Percentiles rank a stretch among this genome's conserved stretches.
phyloP scores from a whole-genome alignment of 352 stramenopile species.

The Peronospora destructor region DNA sequence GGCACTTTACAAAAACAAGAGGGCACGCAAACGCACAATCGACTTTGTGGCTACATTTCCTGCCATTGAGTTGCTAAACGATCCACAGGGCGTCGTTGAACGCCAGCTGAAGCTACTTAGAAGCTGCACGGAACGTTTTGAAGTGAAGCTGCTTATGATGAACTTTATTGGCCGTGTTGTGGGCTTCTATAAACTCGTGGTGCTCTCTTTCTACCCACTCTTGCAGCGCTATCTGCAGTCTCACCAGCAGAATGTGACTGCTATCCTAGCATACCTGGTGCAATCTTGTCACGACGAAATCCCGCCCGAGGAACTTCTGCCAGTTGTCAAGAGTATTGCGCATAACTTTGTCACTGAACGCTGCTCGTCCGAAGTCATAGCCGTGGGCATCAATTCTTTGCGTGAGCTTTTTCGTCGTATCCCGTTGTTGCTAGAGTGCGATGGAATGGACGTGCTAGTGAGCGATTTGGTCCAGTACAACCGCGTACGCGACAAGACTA shows the following conservation, averaged over 20 bases:
- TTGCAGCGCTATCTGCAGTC: conserved; percentile 90
- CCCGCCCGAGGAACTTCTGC: conserved; percentile 93
- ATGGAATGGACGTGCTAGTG: conserved; percentile 86
- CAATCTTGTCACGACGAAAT: conserved; percentile 97
- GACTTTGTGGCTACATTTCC: conserved; percentile 87
- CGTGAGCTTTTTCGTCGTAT: conserved; percentile 92
- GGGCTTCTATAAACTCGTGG: conserved; percentile 95
- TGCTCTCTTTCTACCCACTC: conserved; percentile 95
- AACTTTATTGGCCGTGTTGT: conserved; percentile 96
- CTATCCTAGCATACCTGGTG: conserved; percentile 95
- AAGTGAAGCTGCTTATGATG: conserved; percentile 96
- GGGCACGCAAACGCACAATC: conserved; percentile 68
- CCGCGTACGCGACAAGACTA: conserved; percentile 93
- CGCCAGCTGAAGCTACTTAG: conserved; percentile 89
- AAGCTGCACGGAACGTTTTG: conserved; percentile 85
- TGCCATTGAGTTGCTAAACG: conserved; percentile 96
- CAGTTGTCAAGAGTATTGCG: conserved; percentile 94
- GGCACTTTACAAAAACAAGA: conserved; percentile 88
- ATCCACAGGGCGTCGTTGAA: conserved; percentile 93
- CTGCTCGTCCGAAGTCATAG: conserved; percentile 93
- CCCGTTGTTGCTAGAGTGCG: conserved; percentile 91
- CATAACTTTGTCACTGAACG: conserved; percentile 98
- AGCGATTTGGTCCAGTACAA: conserved; percentile 94
- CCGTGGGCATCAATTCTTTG: conserved; percentile 96
- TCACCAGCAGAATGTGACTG: conserved; percentile 87